These are phyloP conservation scores for Oropetium thomaeum DNA, from an alignment of 176 grass and related monocot species.

Conservation along the genomic window DNA sequence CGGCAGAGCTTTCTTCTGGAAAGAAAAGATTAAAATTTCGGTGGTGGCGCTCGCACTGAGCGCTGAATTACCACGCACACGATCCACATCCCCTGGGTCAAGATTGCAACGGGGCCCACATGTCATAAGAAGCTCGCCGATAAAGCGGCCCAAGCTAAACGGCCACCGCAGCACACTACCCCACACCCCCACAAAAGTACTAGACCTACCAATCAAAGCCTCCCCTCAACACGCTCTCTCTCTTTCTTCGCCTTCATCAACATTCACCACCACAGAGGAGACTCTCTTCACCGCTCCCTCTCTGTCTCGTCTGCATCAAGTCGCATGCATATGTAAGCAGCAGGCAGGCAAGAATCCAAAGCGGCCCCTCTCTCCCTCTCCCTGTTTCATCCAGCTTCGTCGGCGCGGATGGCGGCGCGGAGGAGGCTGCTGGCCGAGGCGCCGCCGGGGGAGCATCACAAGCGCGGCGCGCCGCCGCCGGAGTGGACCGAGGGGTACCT, in stretches of 20 bases:
- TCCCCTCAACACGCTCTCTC: slow-evolving; percentile 13
- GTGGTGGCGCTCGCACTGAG: slow-evolving; percentile 14
- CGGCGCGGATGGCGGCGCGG: slow-evolving; percentile 25
- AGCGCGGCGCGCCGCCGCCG: slow-evolving; percentile 41
- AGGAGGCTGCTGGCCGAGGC: slow-evolving; percentile 41
- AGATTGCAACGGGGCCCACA: neutral
- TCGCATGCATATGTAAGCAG: slow-evolving; percentile 25
- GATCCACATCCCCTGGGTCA: neutral
- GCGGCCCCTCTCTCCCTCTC: neutral
- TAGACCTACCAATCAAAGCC: neutral
- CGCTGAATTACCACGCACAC: neutral
- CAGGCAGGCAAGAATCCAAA: slow-evolving; percentile 30
- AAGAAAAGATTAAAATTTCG: neutral
- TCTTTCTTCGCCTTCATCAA: neutral
- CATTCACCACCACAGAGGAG: neutral
- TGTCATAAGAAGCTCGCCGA: neutral
- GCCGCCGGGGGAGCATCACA: slow-evolving; percentile 14
- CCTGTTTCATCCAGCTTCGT: slow-evolving; percentile 19
- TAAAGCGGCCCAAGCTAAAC: slow-evolving; percentile 13
- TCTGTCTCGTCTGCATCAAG: neutral
- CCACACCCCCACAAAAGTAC: neutral
- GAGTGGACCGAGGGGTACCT: slow-evolving; percentile 62
- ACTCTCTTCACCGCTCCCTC: neutral
- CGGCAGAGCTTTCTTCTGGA: neutral
- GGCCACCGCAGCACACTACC: slow-evolving; percentile 21